Conservation (phyloP, 768 basidiomycete genomes). For the Kwoniella shandongensis region DNA sequence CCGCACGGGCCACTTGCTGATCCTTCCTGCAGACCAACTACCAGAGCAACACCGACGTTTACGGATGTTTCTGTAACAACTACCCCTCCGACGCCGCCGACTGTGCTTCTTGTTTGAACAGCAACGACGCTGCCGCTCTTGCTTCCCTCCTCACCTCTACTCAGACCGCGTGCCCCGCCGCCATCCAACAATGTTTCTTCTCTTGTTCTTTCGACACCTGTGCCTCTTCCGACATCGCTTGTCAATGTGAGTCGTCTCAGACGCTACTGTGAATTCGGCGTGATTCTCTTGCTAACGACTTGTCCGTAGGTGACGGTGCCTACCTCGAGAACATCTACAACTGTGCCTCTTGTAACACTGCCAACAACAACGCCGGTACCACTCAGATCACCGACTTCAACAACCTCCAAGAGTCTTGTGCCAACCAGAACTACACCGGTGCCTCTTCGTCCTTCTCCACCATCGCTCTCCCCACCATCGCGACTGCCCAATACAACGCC, state of each 20-base stretch:
- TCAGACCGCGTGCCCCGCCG: constrained; percentile 30
- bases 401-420: constrained; percentile 45
- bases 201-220: constrained; percentile 48
- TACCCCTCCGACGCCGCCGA: constrained; percentile 44
- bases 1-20: background rate
- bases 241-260: constrained; percentile 45
- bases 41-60: constrained; percentile 29
- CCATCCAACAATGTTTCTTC: constrained; percentile 44
- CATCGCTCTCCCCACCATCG: constrained; percentile 32
- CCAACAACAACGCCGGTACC: constrained; percentile 48
- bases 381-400: constrained; percentile 50
- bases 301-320: constrained; percentile 24
- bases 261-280: too few relatives aligned
- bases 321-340: constrained; percentile 52
- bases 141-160: constrained; percentile 33
- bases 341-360: constrained; percentile 53
- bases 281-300: background rate
- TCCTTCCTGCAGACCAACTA: constrained; percentile 9
- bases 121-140: constrained; percentile 41
- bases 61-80: constrained; percentile 51
- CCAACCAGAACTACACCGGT: constrained; percentile 50
- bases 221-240: constrained; percentile 40
- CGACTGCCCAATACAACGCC: constrained; percentile 36
- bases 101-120: constrained; percentile 47
- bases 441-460: constrained; percentile 36